Conservation (phyloP, 176 grass and related monocot species). For the Musa beccarii region DNA sequence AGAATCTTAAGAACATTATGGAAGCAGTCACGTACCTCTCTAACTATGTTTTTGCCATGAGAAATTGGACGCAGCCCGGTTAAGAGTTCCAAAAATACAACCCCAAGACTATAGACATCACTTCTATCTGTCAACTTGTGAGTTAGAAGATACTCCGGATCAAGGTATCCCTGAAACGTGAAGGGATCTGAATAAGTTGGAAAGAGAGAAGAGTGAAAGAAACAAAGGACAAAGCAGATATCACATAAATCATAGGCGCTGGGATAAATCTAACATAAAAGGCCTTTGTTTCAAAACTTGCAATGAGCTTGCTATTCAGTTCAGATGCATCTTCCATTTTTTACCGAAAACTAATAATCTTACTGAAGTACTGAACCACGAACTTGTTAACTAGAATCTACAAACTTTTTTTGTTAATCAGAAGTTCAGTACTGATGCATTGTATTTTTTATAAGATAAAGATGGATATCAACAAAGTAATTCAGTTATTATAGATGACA, state of each 20-base stretch:
- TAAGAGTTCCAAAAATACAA: constrained; percentile 78
- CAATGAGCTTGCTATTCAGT: not conserved
- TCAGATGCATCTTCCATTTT: not conserved
- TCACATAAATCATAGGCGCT: not conserved
- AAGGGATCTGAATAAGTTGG: not conserved
- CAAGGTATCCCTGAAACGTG: constrained; percentile 72
- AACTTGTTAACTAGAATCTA: too few species aligned
- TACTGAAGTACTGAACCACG: too few species aligned
- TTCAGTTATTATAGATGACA: too few species aligned
- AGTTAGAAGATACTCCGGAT: constrained; percentile 97
- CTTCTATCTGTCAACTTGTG: constrained; percentile 90
- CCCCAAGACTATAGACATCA: constrained; percentile 80
- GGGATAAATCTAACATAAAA: not conserved
- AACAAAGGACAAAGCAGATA: not conserved
- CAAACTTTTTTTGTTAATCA: too few species aligned
- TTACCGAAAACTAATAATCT: not conserved
- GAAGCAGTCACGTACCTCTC: constrained; percentile 52
- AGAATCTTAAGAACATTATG: not conserved
- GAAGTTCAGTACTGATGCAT: too few species aligned
- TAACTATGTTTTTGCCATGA: constrained; percentile 88
- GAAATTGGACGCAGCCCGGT: constrained; percentile 91
- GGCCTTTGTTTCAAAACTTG: not conserved
- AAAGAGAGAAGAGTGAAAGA: not conserved
- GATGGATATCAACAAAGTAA: too few species aligned
- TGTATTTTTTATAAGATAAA: too few species aligned